A percentile compares a stretch with the other conserved stretches of the same genome.
Evolutionary conservation across 78 protist species (phyloP).

Genomic region (Guillardia theta): DNA sequence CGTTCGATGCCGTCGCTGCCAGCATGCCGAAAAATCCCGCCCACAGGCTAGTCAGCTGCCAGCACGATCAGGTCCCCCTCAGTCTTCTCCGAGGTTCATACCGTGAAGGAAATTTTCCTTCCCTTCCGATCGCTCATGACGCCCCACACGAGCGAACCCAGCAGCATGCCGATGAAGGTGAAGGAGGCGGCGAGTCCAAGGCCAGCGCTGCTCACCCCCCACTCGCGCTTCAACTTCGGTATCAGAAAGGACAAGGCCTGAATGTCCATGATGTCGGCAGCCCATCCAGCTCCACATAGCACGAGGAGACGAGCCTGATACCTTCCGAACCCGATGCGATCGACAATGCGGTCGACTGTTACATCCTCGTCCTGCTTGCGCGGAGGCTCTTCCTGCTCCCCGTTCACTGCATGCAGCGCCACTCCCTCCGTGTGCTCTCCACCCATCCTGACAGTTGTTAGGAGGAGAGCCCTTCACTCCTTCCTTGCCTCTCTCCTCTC

Average conservation of each 20-base stretch:
- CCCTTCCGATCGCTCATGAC: neutral
- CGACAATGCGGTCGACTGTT: neutral
- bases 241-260: neutral
- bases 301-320: neutral
- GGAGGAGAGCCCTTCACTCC: too few species aligned
- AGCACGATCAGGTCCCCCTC: neutral
- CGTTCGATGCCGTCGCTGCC: neutral
- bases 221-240: neutral
- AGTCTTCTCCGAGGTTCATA: neutral
- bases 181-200: neutral
- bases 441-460: too few species aligned
- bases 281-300: slow-evolving; percentile 13
- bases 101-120: neutral
- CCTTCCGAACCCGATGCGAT: neutral
- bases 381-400: too few species aligned
- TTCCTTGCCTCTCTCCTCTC: too few species aligned
- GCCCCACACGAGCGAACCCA: slow-evolving; percentile 8
- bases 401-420: too few species aligned
- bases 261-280: neutral
- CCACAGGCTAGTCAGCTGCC: neutral
- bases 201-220: neutral
- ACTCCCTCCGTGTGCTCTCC: too few species aligned
- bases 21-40: neutral
- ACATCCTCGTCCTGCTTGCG: neutral
- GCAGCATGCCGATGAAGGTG: neutral